Evolutionary conservation across 306 rosid species (phyloP).

Genomic region (Inga leiocalycina): DNA sequence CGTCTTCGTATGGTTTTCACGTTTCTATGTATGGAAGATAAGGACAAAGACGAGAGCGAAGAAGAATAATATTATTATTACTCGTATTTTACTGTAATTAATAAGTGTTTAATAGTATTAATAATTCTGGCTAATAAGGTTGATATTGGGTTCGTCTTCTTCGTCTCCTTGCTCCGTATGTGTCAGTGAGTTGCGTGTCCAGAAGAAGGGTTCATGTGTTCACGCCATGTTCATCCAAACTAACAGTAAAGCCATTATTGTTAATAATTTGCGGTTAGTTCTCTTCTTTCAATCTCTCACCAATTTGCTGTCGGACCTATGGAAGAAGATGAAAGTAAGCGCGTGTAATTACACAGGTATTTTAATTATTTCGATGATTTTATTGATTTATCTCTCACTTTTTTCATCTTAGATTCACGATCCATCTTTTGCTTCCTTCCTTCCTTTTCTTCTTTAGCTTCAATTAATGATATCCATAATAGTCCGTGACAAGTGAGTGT

Average conservation of each 20-base stretch:
- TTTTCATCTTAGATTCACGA: neutral
- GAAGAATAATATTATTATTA: neutral
- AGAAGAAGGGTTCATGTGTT: neutral
- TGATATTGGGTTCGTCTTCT: neutral
- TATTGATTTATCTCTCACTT: slow-evolving; percentile 9
- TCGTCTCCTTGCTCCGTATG: neutral
- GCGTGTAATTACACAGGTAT: slow-evolving; percentile 6
- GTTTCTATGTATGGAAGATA: neutral
- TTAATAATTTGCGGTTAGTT: slow-evolving; percentile 8
- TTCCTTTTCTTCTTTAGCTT: neutral
- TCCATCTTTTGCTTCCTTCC: neutral
- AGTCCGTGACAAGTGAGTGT: neutral
- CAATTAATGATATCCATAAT: neutral
- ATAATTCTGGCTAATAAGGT: neutral
- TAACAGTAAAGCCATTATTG: slow-evolving; percentile 21
- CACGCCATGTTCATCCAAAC: slow-evolving; percentile 23
- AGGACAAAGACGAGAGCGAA: neutral
- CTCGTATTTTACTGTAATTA: neutral
- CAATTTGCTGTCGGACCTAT: slow-evolving; percentile 5
- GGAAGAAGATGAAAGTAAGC: neutral
- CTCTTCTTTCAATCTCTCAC: neutral
- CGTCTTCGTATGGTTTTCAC: neutral
- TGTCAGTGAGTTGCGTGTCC: neutral
- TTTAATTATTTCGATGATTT: slow-evolving; percentile 25
- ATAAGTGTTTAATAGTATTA: neutral